These are phyloP conservation scores for Plantago lanceolata DNA, from an alignment of 305 asterid genomes.

Conservation along the genomic window DNA sequence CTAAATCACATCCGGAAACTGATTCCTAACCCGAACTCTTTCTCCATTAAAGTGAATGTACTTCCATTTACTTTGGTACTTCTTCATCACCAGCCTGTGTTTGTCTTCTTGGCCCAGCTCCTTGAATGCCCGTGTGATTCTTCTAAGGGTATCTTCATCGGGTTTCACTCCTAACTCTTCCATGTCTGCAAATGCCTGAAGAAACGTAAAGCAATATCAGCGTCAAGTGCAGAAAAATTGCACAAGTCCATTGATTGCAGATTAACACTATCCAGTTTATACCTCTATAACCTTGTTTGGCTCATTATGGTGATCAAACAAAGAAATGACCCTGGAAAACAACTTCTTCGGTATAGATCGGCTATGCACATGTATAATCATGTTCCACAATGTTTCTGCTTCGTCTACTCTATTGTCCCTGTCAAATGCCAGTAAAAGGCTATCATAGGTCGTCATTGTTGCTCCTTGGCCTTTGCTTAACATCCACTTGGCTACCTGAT, in stretches of 20 bases:
- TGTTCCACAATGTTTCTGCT: conserved; percentile 72
- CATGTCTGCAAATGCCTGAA: conserved; percentile 89
- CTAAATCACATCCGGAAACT: conserved; percentile 17
- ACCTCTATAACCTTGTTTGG: conserved; percentile 73
- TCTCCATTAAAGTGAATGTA: conserved; percentile 83
- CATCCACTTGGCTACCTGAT: conserved; percentile 94
- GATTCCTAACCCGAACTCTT: conserved; percentile 59
- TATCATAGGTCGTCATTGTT: conserved; percentile 77
- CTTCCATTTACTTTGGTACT: conserved; percentile 69
- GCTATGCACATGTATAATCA: conserved; percentile 57
- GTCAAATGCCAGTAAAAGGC: conserved; percentile 77
- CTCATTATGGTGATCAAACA: conserved; percentile 67
- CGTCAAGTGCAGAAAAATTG: conserved; percentile 1
- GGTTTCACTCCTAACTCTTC: conserved; percentile 90
- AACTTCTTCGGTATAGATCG: conserved; percentile 73
- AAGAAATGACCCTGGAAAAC: conserved; percentile 80
- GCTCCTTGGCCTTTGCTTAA: conserved; percentile 95
- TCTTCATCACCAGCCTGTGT: conserved; percentile 40
- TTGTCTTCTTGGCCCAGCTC: conserved; percentile 57
- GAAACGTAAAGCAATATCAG: conserved; percentile 16
- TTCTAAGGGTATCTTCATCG: conserved; percentile 68
- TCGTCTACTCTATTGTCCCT: conserved; percentile 79
- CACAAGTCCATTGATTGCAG: not conserved
- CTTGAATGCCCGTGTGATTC: conserved; percentile 63
- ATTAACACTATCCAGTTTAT: conserved; percentile 15